Evolutionary conservation across 805 yeast species (phyloP).

Genomic region (Schizosaccharomyces octosporus): DNA sequence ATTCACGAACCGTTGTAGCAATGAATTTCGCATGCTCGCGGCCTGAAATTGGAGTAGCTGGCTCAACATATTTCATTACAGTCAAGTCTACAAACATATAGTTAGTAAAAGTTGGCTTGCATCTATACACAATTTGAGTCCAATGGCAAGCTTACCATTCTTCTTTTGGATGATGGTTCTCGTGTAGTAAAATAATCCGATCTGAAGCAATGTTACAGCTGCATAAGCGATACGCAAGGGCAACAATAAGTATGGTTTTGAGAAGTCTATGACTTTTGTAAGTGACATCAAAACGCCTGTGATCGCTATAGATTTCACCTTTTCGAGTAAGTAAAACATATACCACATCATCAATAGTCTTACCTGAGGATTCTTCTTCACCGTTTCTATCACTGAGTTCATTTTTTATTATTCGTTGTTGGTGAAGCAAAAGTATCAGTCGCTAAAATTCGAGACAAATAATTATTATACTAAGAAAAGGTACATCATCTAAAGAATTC

Average conservation of each 20-base stretch:
- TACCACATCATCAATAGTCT: not conserved
- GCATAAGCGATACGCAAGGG: not conserved
- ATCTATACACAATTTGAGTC: not conserved
- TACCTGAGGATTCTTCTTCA: not conserved
- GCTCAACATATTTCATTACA: conserved; percentile 33
- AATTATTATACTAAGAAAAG: too few relatives aligned
- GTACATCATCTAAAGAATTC: too few relatives aligned
- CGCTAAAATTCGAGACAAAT: too few relatives aligned
- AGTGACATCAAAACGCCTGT: not conserved
- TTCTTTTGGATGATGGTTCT: not conserved
- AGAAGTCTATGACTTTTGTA: not conserved
- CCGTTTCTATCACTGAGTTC: not conserved
- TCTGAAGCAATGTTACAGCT: not conserved
- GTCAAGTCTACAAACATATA: not conserved
- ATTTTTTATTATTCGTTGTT: not conserved
- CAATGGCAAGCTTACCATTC: not conserved
- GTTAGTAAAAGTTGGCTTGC: not conserved
- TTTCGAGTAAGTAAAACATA: not conserved
- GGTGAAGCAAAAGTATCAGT: not conserved
- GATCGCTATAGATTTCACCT: not conserved
- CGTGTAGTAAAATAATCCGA: not conserved
- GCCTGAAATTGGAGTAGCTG: conserved; percentile 59
- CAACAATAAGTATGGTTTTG: not conserved
- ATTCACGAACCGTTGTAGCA: conserved; percentile 81
- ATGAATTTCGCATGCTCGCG: conserved; percentile 47